Conservation (phyloP, 345 rosid genomes). For the Brassica juncea region DNA sequence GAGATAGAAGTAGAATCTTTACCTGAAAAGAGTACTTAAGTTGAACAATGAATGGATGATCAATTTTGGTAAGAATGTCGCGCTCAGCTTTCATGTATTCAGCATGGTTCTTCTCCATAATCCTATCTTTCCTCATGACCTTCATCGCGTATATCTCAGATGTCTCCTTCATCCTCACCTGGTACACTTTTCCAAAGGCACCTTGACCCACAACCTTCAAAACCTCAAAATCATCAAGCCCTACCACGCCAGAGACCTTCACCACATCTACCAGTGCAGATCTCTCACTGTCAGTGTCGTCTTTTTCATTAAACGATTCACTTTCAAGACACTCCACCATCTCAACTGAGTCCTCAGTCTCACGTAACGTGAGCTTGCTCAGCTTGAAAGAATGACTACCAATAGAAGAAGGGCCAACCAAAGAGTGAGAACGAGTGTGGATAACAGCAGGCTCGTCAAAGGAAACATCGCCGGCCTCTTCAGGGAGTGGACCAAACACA, state of each 20-base stretch:
- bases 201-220: constrained; percentile 95
- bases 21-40: constrained; percentile 93
- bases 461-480: constrained; percentile 26
- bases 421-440: constrained; percentile 80
- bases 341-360: constrained; percentile 53
- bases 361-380: constrained; percentile 60
- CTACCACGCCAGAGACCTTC: constrained; percentile 44
- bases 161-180: constrained; percentile 83
- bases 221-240: constrained; percentile 85
- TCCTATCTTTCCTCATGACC: constrained; percentile 95
- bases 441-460: constrained; percentile 75
- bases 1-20: background rate
- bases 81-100: constrained; percentile 98
- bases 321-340: constrained; percentile 46
- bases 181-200: constrained; percentile 93
- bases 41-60: constrained; percentile 92
- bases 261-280: constrained; percentile 18
- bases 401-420: constrained; percentile 82
- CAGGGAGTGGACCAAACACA: constrained; percentile 43
- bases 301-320: constrained; percentile 32
- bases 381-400: constrained; percentile 61
- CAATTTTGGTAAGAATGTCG: constrained; percentile 75
- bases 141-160: constrained; percentile 94
- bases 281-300: constrained; percentile 37
- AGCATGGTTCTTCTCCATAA: constrained; percentile 88